These are phyloP conservation scores for Beauveria sp. DNA, from an alignment of 2,329 filamentous ascomycete genomes.

Conservation along the genomic window DNA sequence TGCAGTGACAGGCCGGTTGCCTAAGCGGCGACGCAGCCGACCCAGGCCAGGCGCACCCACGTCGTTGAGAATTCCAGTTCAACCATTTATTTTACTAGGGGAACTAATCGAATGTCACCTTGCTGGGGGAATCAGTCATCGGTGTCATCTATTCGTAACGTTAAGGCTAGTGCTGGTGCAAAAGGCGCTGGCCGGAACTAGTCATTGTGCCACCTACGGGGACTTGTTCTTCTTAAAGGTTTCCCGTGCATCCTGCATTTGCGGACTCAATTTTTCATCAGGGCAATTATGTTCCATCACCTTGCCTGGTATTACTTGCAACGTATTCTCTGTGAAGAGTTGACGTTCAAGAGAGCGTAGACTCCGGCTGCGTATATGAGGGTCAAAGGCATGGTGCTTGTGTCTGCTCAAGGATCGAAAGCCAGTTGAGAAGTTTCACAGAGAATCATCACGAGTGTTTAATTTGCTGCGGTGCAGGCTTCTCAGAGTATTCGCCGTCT, in stretches of 20 bases:
- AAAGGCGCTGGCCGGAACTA: background rate
- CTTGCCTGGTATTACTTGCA: background rate
- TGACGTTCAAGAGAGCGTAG: no score
- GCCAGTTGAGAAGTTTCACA: no score
- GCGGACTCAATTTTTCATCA: background rate
- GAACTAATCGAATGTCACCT: background rate
- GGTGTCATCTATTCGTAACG: background rate
- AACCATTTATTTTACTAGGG: conserved; percentile 1
- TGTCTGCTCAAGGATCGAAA: no score
- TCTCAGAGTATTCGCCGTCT: no score
- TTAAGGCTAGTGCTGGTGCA: conserved; percentile 3
- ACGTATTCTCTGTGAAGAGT: background rate
- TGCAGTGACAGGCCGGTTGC: conserved; percentile 65
- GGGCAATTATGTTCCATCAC: background rate
- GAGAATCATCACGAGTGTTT: no score
- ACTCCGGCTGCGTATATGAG: no score
- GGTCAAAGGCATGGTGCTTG: no score
- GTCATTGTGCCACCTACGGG: background rate
- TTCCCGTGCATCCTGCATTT: background rate
- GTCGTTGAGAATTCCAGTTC: background rate
- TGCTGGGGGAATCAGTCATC: background rate
- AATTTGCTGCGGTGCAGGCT: background rate
- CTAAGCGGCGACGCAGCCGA: conserved; percentile 55
- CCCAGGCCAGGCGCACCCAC: conserved; percentile 32
- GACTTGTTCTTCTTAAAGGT: background rate